Base-by-base conservation (phyloP, 352 stramenopile genomes). In the Thraustochytrium sp. region DNA sequence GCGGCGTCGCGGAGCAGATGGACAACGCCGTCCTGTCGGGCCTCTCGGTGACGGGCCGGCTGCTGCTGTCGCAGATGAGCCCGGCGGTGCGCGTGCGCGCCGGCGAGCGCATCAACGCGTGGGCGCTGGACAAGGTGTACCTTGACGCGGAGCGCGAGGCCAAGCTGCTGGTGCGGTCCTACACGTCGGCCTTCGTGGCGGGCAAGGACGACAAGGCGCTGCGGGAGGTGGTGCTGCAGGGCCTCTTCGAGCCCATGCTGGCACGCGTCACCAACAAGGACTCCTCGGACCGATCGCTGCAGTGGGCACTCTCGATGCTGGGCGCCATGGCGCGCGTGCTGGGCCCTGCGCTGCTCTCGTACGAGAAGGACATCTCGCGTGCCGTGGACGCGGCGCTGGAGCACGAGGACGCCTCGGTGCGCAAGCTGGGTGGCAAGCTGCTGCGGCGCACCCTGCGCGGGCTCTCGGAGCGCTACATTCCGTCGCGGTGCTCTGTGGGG, bases 391-490 rank as follows among this genome's bases (percentile, higher is more conserved):
- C 26, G 13, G 48, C 68, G 8, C 48, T 80, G 0, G 46, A 80
- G 68, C 44, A 80, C 44, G 68, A 80, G 53, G 68, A 80, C 2
- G 53, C 48, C 26, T 13, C 8, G 13, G 40, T 80, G 18, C 68
- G 68, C 68, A 80, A 80, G 68, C 68, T 80, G 9, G 68, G 68
- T 9, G 68, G 68, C 34, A 80, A 80, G 42, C 48, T 80, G 8
- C 9, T 80, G 16, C 68, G 68, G 11, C 68, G 68, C 49, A n/a
- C 49, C 9, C 76, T 44, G 46, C 68, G 68, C 53, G 68, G 68
- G 8, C 48, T 64, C 3, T 63, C n/a, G 23, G 68, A 80, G 38
- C 34, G 34, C 34, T 80, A 80, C 53, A 64, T 80, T 65, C 21
- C 44, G 21, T 51, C 68, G 31, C 48, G 68, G 8, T 29, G 34